Percentiles rank a stretch among this genome's conserved stretches.
Evolutionary conservation across 1,284 basidiomycete species (phyloP).

Genomic region (Xerocomus cyaneibrunnescens): DNA sequence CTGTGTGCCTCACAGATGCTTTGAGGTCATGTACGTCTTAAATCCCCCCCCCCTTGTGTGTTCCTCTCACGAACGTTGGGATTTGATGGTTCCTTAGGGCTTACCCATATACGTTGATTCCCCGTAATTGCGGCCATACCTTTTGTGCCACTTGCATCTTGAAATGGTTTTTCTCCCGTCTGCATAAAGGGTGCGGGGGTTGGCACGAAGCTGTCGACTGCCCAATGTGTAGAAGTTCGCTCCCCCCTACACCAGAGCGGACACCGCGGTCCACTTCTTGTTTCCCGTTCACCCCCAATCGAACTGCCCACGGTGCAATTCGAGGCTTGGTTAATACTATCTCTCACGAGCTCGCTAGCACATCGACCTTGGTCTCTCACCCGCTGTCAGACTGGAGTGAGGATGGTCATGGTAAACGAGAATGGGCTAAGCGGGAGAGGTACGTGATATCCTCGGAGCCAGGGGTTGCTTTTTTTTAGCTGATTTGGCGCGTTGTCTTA

Average conservation of each 20-base stretch:
- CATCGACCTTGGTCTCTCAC: conserved; percentile 3
- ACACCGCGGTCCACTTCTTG: conserved; percentile 48
- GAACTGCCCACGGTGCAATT: conserved; percentile 50
- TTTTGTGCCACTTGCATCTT: conserved; percentile 65
- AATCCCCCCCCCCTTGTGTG: conserved; percentile 1
- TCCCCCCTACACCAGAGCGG: conserved; percentile 50
- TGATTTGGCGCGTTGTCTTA: conserved; percentile 11
- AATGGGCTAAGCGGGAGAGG: conserved; percentile 55
- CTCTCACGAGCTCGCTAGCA: conserved; percentile 12
- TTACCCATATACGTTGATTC: conserved; percentile 55
- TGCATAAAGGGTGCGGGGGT: conserved; percentile 56
- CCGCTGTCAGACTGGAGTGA: conserved; percentile 46
- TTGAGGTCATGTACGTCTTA: conserved; percentile 41
- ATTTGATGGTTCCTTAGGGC: conserved; percentile 42
- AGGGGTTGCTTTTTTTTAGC: neutral
- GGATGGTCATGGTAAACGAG: conserved; percentile 44
- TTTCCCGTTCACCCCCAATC: conserved; percentile 63
- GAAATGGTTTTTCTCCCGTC: conserved; percentile 64
- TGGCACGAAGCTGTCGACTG: conserved; percentile 68
- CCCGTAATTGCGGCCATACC: conserved; percentile 59
- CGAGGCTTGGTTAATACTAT: conserved; percentile 50
- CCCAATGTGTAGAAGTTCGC: conserved; percentile 58
- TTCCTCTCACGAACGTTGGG: conserved; percentile 6
- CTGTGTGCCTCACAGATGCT: conserved; percentile 34
- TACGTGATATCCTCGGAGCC: conserved; percentile 25